Conservation (phyloP, 1,139 yeast genomes). For the Pichia sp. region DNA sequence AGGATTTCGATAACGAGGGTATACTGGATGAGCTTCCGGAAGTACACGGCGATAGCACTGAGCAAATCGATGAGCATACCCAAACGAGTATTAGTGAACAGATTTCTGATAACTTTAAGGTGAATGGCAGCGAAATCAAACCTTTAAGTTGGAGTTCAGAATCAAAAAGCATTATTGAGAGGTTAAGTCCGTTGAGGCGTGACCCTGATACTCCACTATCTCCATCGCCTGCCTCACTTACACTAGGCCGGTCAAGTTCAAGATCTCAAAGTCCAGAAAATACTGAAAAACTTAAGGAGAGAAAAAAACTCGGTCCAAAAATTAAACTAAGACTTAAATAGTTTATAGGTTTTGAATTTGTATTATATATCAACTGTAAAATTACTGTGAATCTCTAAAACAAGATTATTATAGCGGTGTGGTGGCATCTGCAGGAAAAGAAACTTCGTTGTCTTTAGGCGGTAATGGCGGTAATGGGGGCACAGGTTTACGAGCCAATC, state of each 20-base stretch:
- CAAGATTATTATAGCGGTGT: not conserved
- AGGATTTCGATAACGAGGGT: not conserved
- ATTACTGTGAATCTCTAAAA: not conserved
- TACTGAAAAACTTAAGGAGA: not conserved
- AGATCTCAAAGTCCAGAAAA: constrained; percentile 4
- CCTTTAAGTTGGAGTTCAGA: not conserved
- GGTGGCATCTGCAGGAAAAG: not conserved
- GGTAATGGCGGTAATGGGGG: constrained; percentile 8
- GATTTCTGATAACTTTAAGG: not conserved
- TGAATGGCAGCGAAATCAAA: not conserved
- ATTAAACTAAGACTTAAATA: constrained; percentile 23
- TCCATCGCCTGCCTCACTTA: not conserved
- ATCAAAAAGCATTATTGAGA: constrained; percentile 3
- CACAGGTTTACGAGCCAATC: not conserved
- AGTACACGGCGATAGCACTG: not conserved
- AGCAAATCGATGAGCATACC: not conserved
- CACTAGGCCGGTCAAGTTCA: constrained; percentile 3
- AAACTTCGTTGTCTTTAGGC: not conserved
- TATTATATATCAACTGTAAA: constrained; percentile 5
- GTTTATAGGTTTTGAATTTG: not conserved
- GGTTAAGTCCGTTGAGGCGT: constrained; percentile 8
- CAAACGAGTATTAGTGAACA: not conserved
- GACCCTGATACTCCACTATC: constrained; percentile 4
- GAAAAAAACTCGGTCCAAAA: constrained; percentile 13
- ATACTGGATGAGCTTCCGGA: not conserved